Evolutionary conservation across 2,329 filamentous ascomycete species (phyloP).

Genomic region (Dendrostoma leiphaemia): DNA sequence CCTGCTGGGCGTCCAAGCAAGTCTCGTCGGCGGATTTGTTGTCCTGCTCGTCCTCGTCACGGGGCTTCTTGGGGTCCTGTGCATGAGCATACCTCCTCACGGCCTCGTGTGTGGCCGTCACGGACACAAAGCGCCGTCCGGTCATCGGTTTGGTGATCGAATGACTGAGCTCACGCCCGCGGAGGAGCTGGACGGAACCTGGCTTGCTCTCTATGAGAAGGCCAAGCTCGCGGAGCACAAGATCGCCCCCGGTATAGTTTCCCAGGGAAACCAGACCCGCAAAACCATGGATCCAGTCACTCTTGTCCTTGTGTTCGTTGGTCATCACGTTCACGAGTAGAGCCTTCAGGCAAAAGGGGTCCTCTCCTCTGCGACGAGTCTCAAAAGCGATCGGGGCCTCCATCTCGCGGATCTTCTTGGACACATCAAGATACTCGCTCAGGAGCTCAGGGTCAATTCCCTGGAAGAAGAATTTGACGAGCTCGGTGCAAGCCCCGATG

Average conservation of each 20-base stretch:
- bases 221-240: neutral
- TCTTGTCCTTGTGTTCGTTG: conserved; percentile 2
- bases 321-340: conserved; percentile 12
- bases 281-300: conserved; percentile 6
- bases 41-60: neutral
- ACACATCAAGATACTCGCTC: neutral
- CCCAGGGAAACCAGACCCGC: neutral
- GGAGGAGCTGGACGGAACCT: conserved; percentile 6
- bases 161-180: conserved; percentile 11
- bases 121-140: conserved; percentile 9
- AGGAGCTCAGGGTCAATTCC: conserved; percentile 11
- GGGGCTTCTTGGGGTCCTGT: too few relatives aligned
- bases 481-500: neutral
- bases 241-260: neutral
- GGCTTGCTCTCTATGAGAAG: neutral
- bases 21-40: neutral
- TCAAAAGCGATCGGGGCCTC: neutral
- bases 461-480: conserved; percentile 19
- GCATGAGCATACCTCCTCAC: conserved; percentile 5
- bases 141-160: conserved; percentile 13
- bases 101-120: conserved; percentile 10
- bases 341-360: conserved; percentile 2
- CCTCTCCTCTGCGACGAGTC: neutral
- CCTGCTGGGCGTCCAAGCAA: neutral
- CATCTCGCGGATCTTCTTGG: neutral